A percentile compares a stretch with the other conserved stretches of the same genome.
phyloP scores from a whole-genome alignment of 1,284 basidiomycete genomes.

The Malassezia equina region DNA sequence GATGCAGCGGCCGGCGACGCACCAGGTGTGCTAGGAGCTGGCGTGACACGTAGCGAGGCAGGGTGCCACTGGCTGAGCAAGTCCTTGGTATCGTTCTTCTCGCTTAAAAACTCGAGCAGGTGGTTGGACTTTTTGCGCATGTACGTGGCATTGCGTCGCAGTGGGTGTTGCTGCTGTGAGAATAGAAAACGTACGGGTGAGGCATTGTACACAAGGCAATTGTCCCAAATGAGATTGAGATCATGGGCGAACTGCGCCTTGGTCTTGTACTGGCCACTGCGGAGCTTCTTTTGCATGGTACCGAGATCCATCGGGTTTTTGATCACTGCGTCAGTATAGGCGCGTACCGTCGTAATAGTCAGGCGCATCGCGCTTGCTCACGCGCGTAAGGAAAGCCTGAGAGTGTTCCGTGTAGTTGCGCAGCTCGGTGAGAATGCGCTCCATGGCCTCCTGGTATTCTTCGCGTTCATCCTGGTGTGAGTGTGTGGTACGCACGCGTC shows the following conservation, averaged over 20 bases:
- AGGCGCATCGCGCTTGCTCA: slow-evolving; percentile 44
- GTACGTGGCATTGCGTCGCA: slow-evolving; percentile 35
- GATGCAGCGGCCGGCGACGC: neutral
- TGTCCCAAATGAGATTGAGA: slow-evolving; percentile 90
- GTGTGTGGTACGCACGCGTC: slow-evolving; percentile 21
- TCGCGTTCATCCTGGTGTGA: slow-evolving; percentile 34
- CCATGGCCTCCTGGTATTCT: slow-evolving; percentile 44
- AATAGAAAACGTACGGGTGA: slow-evolving; percentile 57
- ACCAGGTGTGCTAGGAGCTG: neutral
- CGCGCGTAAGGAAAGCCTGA: slow-evolving; percentile 40
- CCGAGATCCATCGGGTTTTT: slow-evolving; percentile 69
- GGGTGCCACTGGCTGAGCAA: slow-evolving; percentile 34
- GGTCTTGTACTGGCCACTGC: slow-evolving; percentile 73
- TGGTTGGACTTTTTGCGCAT: slow-evolving; percentile 49
- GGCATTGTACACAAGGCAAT: slow-evolving; percentile 85
- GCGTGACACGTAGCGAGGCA: slow-evolving; percentile 1
- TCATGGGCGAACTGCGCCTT: slow-evolving; percentile 89
- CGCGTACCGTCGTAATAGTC: slow-evolving; percentile 43
- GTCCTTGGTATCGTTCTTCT: slow-evolving; percentile 60
- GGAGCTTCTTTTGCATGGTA: slow-evolving; percentile 84
- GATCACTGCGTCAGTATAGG: slow-evolving; percentile 16
- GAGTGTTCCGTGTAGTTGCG: slow-evolving; percentile 46
- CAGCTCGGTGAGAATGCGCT: slow-evolving; percentile 43
- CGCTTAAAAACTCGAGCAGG: slow-evolving; percentile 75
- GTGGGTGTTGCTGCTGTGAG: slow-evolving; percentile 28